Evolutionary conservation across 108 stramenopile genomes (phyloP).

Genomic region (Phaeodactylum tricornutum): DNA sequence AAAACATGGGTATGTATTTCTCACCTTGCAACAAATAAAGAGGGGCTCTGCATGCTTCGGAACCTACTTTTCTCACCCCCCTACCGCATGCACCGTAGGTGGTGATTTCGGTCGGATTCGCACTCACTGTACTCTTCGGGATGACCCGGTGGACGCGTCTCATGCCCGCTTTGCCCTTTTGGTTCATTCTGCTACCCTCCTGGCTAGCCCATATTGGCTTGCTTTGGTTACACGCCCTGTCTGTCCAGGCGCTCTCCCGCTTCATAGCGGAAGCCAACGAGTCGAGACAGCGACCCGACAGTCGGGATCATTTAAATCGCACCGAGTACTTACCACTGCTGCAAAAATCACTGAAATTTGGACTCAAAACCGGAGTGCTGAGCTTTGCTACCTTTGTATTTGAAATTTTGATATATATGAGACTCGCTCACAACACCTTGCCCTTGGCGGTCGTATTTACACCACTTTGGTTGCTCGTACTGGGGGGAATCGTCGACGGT

Average conservation of each 20-base stretch:
- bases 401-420: constrained; percentile 61
- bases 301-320: constrained; percentile 72
- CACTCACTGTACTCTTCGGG: constrained; percentile 52
- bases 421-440: constrained; percentile 29
- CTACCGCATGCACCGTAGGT: constrained; percentile 31
- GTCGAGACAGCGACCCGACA: constrained; percentile 67
- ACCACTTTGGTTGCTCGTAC: constrained; percentile 68
- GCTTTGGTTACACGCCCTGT: constrained; percentile 47
- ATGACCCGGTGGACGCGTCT: constrained; percentile 58
- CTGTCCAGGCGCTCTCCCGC: constrained; percentile 54
- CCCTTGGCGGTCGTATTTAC: constrained; percentile 33
- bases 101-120: constrained; percentile 65
- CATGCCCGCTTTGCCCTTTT: constrained; percentile 46
- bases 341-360: constrained; percentile 76
- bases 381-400: constrained; percentile 69
- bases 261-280: constrained; percentile 80
- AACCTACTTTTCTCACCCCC: constrained; percentile 1
- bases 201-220: constrained; percentile 71
- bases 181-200: constrained; percentile 66
- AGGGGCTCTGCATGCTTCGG: too few relatives aligned
- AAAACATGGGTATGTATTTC: constrained; percentile 73
- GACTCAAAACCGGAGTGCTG: constrained; percentile 75
- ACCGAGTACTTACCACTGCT: constrained; percentile 78
- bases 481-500: constrained; percentile 60
- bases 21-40: too few relatives aligned